Evolutionary conservation across 2,329 filamentous ascomycete species (phyloP).

Genomic region (Chrysoporthe puriensis): DNA sequence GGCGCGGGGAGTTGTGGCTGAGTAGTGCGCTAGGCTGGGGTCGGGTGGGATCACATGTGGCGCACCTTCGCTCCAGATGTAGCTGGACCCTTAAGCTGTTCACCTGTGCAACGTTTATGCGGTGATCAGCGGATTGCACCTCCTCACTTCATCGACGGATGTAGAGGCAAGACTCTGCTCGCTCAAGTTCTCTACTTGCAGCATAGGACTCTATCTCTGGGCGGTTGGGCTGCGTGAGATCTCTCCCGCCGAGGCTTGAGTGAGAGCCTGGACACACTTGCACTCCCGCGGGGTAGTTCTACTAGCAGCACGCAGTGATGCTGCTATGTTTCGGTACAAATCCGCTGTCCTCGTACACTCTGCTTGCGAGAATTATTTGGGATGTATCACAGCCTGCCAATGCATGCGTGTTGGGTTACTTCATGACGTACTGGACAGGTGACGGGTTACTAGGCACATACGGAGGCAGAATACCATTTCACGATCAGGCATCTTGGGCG

Average conservation of each 20-base stretch:
- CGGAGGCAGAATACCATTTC: background rate
- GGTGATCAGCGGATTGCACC: background rate
- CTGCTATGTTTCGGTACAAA: background rate
- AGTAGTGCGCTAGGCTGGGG: constrained; percentile 22
- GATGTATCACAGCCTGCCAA: background rate
- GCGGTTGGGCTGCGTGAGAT: background rate
- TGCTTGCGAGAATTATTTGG: background rate
- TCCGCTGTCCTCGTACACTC: background rate
- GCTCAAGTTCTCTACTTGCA: background rate
- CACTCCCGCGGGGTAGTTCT: background rate
- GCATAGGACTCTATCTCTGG: background rate
- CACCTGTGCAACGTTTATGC: background rate
- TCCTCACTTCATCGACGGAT: background rate
- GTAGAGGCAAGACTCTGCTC: background rate
- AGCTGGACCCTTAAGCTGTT: background rate
- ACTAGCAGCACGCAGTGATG: background rate
- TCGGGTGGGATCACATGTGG: constrained; percentile 13
- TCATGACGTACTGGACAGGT: background rate
- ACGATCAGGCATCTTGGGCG: background rate
- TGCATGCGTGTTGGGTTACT: background rate
- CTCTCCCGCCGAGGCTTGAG: background rate
- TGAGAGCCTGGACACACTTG: background rate
- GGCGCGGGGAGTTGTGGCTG: constrained; percentile 26
- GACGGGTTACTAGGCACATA: background rate
- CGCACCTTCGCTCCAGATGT: constrained; percentile 2